Evolutionary conservation across 106 monocot species (phyloP).

Genomic region (Allium fistulosum): DNA sequence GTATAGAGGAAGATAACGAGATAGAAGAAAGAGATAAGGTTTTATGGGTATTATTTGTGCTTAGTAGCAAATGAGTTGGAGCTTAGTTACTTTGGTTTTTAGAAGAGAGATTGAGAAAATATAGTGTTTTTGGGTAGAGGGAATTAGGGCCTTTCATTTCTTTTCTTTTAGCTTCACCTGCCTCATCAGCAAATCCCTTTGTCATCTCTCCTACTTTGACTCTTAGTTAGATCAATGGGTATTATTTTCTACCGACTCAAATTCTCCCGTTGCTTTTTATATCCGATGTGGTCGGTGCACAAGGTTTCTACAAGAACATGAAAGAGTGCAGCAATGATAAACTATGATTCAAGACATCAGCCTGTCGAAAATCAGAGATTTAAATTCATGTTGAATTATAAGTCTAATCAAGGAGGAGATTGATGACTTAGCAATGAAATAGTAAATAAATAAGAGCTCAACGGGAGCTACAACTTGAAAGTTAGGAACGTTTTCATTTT

Average conservation of each 20-base stretch:
- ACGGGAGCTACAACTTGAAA: too few species aligned
- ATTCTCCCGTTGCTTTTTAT: too few species aligned
- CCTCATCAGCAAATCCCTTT: background rate
- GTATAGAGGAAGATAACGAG: conserved; percentile 7
- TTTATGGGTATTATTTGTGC: conserved; percentile 15
- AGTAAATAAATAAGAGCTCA: too few species aligned
- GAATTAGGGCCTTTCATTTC: conserved; percentile 7
- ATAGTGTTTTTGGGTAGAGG: conserved; percentile 9
- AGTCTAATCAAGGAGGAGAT: too few species aligned
- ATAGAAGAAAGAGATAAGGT: conserved; percentile 32
- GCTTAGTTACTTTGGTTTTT: background rate
- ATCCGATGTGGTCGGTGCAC: too few species aligned
- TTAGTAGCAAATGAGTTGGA: conserved; percentile 3
- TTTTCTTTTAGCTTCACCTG: background rate
- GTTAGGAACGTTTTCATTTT: too few species aligned
- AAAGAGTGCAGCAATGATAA: too few species aligned
- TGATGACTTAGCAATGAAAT: too few species aligned
- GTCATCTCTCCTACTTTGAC: background rate
- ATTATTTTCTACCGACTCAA: background rate
- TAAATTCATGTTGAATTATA: too few species aligned
- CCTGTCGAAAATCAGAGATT: too few species aligned
- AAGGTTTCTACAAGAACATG: too few species aligned
- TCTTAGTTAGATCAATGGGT: background rate
- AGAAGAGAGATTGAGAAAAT: conserved; percentile 9
- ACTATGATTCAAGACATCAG: too few species aligned